phyloP scores from a whole-genome alignment of 306 rosid species.

The Neltuma alba region DNA sequence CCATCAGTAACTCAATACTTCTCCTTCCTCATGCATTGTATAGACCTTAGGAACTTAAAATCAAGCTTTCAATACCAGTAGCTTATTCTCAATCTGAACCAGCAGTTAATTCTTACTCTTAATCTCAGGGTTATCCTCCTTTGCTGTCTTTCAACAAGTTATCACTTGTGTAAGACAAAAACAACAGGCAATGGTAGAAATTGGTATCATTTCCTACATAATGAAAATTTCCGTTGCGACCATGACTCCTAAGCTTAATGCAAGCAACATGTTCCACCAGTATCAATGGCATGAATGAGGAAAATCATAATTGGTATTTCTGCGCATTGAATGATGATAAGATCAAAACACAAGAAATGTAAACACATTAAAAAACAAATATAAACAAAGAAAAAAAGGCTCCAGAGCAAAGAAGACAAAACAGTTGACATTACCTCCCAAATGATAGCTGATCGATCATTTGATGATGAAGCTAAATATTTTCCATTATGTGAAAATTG shows the following conservation, averaged over 20 bases:
- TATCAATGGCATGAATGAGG: slow-evolving; percentile 11
- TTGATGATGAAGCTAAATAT: slow-evolving; percentile 92
- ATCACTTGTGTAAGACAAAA: neutral
- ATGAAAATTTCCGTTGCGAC: neutral
- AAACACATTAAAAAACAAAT: slow-evolving; percentile 25
- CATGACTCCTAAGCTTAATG: neutral
- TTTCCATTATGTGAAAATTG: slow-evolving; percentile 91
- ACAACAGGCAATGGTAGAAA: neutral
- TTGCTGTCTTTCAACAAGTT: neutral
- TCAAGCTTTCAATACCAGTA: neutral
- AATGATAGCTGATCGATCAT: slow-evolving; percentile 79
- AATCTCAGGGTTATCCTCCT: neutral
- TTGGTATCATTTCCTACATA: neutral
- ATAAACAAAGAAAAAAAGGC: neutral
- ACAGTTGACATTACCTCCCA: slow-evolving; percentile 79
- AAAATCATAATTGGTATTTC: slow-evolving; percentile 11
- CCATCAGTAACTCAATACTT: neutral
- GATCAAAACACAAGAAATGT: slow-evolving; percentile 21
- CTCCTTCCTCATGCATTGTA: neutral
- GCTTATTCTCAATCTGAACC: neutral
- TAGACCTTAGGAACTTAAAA: neutral
- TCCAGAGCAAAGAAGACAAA: slow-evolving; percentile 16
- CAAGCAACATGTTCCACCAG: neutral
- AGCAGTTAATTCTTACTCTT: too few species aligned
- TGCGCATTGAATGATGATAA: slow-evolving; percentile 18